A percentile compares a stretch with the other conserved stretches of the same genome.
These are phyloP conservation scores for Begonia peltatifolia DNA, from an alignment of 306 rosid genomes.

Conservation along the genomic window DNA sequence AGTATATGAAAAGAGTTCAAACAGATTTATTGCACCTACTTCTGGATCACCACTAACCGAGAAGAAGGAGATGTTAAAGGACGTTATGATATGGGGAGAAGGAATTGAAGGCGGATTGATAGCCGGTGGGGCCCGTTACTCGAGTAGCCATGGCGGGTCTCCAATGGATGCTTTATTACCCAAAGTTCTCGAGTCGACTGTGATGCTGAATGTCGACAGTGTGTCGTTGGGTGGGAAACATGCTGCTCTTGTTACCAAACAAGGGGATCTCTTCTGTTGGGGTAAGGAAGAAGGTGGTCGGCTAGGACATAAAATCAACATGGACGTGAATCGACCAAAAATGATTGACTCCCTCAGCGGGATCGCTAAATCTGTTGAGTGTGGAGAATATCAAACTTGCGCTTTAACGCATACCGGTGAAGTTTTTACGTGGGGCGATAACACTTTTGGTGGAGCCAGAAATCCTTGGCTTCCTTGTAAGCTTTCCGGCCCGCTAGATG, in stretches of 20 bases:
- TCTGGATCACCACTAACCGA: constrained; percentile 21
- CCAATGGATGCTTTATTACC: constrained; percentile 45
- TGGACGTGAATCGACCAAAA: constrained; percentile 48
- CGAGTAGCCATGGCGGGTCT: constrained; percentile 15
- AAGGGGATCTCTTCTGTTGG: constrained; percentile 85
- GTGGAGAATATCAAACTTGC: constrained; percentile 76
- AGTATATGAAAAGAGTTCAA: constrained; percentile 20
- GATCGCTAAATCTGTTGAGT: constrained; percentile 31
- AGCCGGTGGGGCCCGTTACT: constrained; percentile 27
- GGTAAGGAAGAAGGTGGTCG: constrained; percentile 64
- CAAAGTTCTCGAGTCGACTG: constrained; percentile 52
- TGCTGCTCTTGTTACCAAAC: constrained; percentile 62
- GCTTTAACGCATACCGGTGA: constrained; percentile 58
- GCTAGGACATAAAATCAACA: constrained; percentile 54
- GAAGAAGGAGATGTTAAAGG: constrained; percentile 44
- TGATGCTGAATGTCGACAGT: constrained; percentile 48
- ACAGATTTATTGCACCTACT: constrained; percentile 19
- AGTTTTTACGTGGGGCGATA: constrained; percentile 69
- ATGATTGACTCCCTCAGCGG: constrained; percentile 51
- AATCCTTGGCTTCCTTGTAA: constrained; percentile 58
- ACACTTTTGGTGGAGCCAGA: constrained; percentile 24
- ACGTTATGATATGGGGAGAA: constrained; percentile 88
- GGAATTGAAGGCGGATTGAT: constrained; percentile 31
- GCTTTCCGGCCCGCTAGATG: constrained; percentile 45
- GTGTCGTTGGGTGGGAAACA: constrained; percentile 73